Evolutionary conservation across 306 rosid genomes (phyloP).

Genomic region (Pyrus betulifolia): DNA sequence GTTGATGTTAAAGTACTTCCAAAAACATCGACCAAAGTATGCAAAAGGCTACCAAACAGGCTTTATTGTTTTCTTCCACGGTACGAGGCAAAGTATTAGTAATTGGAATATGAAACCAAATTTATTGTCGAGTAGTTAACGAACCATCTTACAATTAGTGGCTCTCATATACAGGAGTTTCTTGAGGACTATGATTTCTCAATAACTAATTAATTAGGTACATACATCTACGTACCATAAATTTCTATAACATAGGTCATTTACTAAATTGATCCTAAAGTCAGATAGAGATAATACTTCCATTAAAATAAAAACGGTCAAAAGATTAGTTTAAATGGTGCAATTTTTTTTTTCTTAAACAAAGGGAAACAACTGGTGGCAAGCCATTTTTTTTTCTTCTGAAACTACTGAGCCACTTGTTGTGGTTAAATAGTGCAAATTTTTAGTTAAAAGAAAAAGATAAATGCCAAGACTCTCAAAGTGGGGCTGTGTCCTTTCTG

Average conservation of each 20-base stretch:
- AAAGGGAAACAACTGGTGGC: too few relatives aligned
- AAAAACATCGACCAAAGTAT: too few relatives aligned
- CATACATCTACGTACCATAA: background rate
- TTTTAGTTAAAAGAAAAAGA: too few relatives aligned
- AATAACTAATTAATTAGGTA: background rate
- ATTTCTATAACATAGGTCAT: background rate
- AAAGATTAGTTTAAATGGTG: background rate
- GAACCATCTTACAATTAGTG: background rate
- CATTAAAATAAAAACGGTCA: background rate
- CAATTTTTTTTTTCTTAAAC: too few relatives aligned
- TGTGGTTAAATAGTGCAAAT: too few relatives aligned
- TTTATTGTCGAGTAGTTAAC: background rate
- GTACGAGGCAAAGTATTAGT: background rate
- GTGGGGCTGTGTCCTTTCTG: too few relatives aligned
- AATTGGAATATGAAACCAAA: background rate
- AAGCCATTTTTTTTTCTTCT: too few relatives aligned
- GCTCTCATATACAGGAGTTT: background rate
- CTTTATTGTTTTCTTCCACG: too few relatives aligned
- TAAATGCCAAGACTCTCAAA: too few relatives aligned
- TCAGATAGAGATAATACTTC: background rate
- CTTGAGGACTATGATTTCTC: background rate
- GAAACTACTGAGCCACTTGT: too few relatives aligned
- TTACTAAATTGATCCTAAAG: background rate
- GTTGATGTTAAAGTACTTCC: too few relatives aligned
- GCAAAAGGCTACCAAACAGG: too few relatives aligned